phyloP scores from a whole-genome alignment of 2,329 filamentous ascomycete genomes.

The Pseudogymnoascus sp. region DNA sequence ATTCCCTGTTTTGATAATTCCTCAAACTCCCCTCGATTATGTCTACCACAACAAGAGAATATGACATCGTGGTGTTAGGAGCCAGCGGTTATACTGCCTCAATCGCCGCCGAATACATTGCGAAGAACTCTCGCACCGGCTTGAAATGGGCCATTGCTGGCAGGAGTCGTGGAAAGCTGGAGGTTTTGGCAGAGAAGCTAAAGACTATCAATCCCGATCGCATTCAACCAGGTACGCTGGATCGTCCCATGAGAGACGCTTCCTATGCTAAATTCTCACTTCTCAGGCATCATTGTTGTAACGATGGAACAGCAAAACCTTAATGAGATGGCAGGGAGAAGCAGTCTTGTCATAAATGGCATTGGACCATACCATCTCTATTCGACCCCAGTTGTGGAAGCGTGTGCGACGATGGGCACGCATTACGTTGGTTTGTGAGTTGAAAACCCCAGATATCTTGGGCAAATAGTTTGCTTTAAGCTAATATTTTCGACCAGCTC shows the following conservation, averaged over 20 bases:
- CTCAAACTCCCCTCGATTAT: not conserved
- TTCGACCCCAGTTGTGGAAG: slow-evolving; percentile 57
- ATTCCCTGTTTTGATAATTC: not conserved
- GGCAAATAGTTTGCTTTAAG: too few species aligned
- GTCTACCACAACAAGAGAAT: slow-evolving; percentile 30
- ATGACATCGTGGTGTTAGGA: slow-evolving; percentile 57
- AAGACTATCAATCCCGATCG: slow-evolving; percentile 47
- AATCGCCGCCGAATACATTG: slow-evolving; percentile 54
- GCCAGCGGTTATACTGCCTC: slow-evolving; percentile 62
- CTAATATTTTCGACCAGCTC: slow-evolving; percentile 10
- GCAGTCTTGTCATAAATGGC: slow-evolving; percentile 52
- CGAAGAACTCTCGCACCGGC: slow-evolving; percentile 49
- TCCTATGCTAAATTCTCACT: not conserved
- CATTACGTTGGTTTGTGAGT: slow-evolving; percentile 57
- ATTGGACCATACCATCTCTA: slow-evolving; percentile 58
- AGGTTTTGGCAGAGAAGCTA: slow-evolving; percentile 46
- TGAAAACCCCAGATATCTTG: not conserved
- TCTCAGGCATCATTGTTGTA: slow-evolving; percentile 8
- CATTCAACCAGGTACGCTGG: slow-evolving; percentile 42
- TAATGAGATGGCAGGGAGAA: slow-evolving; percentile 23
- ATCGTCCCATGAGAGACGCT: not conserved
- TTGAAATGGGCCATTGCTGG: slow-evolving; percentile 62
- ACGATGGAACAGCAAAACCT: slow-evolving; percentile 11
- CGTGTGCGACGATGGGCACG: slow-evolving; percentile 57
- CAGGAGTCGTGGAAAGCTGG: slow-evolving; percentile 40